Percentiles rank a stretch among this genome's conserved stretches.
phyloP scores from a whole-genome alignment of 1,139 yeast species.

The Yamadazyma membranifaciens region DNA sequence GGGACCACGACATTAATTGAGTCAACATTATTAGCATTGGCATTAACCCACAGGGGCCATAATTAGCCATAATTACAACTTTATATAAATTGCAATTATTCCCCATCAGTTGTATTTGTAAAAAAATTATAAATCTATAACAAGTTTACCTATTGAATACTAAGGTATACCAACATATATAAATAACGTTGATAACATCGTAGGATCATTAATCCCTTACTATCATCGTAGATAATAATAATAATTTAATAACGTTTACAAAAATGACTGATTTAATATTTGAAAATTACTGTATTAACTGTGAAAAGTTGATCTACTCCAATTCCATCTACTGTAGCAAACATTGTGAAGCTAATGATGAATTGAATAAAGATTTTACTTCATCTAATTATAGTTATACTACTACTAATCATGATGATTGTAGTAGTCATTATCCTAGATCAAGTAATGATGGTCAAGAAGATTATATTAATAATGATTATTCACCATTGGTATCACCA shows the following conservation, averaged over 20 bases:
- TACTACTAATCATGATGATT: too few relatives aligned
- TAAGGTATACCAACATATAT: too few relatives aligned
- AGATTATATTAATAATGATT: neutral
- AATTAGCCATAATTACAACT: neutral
- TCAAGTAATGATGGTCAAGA: too few relatives aligned
- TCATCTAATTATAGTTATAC: slow-evolving; percentile 5
- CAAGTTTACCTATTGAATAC: too few relatives aligned
- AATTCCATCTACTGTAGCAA: slow-evolving; percentile 61
- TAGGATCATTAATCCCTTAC: too few relatives aligned
- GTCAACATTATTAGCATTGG: too few relatives aligned
- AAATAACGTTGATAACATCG: too few relatives aligned
- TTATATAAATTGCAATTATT: neutral
- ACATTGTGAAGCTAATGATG: slow-evolving; percentile 51
- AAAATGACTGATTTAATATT: slow-evolving; percentile 28
- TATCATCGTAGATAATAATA: slow-evolving; percentile 1
- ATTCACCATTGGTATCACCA: slow-evolving; percentile 13
- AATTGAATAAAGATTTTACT: slow-evolving; percentile 14
- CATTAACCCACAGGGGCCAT: too few relatives aligned
- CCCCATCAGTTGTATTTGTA: neutral
- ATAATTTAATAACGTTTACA: neutral
- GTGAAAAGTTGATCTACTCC: slow-evolving; percentile 57
- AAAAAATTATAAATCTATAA: neutral
- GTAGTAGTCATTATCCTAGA: too few relatives aligned
- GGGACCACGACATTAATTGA: too few relatives aligned
- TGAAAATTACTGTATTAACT: slow-evolving; percentile 64